Base-by-base conservation (phyloP, 2,329 filamentous ascomycete species). In the Cercospora citrullina region DNA sequence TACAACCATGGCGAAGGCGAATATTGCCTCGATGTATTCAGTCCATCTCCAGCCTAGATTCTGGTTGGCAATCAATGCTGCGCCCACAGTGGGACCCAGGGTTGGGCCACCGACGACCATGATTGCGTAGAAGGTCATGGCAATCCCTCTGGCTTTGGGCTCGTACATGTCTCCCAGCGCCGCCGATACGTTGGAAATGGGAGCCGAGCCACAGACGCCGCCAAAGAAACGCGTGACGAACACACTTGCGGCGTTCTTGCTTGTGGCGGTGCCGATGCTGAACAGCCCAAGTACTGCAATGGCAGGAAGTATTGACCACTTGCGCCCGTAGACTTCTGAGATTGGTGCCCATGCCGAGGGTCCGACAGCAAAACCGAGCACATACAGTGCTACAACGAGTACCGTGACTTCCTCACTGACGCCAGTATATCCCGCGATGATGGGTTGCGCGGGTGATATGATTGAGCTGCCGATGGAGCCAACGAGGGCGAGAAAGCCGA, bases 401-500 rank as follows among this genome's bases (percentile, higher is more conserved):
- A 86, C 82, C 2, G 81, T 78, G 9, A 79, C 79, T 63, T 86
- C 83, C 18, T 71, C 66, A 28, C 80, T 80, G 31, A 86, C 78
- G 9, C 77, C 77, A 28, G 82, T 66, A 62, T 85, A 81, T 33
- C 74, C 67, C 1, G 81, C 78, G 42, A 87, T 81, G 1, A 72
- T 76, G 4, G 75, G 59, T 57, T 81, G 79, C 1, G 83, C 85
- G 0, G 85, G 82, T 2, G 84, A 77, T 45, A 84, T 83, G 65
- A 87, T 84, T 18, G 82, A 84, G 5, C 83, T 84, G 4, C 83
- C 85, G 10, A 70, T 58, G 1, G 70, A 71, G 4, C 60, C 71
- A 2, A 64, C 65, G n/a, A 71, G 60, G 1, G 85, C 84, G 16
- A 86, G 76, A 77, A 86, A 79, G 26, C 83, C 81, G 36, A 87